Conservation (phyloP, 495 filamentous ascomycete genomes). For the Apiosordaria backusii region DNA sequence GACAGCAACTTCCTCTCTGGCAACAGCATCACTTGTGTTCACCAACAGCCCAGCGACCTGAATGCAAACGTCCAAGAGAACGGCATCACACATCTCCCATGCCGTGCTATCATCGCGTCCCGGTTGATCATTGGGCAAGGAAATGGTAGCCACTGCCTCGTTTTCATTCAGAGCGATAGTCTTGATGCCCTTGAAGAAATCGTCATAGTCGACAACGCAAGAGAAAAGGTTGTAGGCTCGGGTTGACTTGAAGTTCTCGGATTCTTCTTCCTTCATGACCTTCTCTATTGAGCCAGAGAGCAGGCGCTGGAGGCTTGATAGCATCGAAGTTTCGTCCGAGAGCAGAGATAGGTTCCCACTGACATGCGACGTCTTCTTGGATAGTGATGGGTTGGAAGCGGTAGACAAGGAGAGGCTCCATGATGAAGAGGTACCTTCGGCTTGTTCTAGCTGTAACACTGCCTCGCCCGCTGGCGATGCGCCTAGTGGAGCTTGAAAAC, state of each 20-base stretch:
- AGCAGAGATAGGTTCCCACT: neutral
- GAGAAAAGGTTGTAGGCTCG: neutral
- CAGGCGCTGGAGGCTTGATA: neutral
- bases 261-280: neutral
- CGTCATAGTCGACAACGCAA: neutral
- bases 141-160: neutral
- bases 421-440: neutral
- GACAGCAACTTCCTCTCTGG: neutral
- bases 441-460: neutral
- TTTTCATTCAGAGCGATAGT: neutral
- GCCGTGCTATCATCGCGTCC: neutral
- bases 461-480: too few species aligned
- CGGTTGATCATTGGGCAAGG: neutral
- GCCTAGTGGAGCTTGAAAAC: too few species aligned
- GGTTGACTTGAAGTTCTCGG: neutral
- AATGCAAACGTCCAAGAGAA: neutral
- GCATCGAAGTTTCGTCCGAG: neutral
- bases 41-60: neutral
- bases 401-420: neutral
- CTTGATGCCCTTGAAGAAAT: neutral
- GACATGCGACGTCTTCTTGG: neutral
- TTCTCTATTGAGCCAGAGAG: neutral
- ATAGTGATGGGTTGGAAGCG: neutral
- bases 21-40: neutral
- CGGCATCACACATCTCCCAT: neutral